phyloP scores from a whole-genome alignment of 805 yeast genomes.

The Wickerhamomyces kurtzmanii region DNA sequence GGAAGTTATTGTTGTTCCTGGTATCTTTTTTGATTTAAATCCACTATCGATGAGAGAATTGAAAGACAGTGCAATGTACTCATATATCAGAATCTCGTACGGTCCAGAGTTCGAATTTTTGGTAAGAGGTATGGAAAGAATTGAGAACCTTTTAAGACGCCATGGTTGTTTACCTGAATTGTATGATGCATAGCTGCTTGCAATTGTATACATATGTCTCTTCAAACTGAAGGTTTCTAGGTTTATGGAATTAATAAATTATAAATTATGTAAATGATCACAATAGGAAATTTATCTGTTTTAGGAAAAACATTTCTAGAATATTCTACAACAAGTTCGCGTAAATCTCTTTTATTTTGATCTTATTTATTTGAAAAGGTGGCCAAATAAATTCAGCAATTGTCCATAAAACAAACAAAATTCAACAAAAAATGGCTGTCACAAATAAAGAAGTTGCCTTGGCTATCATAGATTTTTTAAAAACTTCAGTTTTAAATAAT shows the following conservation, averaged over 20 bases:
- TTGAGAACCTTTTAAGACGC: conserved; percentile 35
- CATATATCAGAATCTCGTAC: conserved; percentile 47
- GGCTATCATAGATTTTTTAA: conserved; percentile 66
- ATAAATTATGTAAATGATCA: too few species aligned
- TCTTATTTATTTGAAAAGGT: too few species aligned
- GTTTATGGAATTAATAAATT: too few species aligned
- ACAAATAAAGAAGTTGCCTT: conserved; percentile 60
- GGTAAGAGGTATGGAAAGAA: conserved; percentile 51
- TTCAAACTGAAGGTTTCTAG: too few species aligned
- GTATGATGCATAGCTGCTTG: too few species aligned
- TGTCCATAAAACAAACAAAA: too few species aligned
- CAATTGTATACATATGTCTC: too few species aligned
- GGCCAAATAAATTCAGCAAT: too few species aligned
- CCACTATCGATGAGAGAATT: conserved; percentile 37
- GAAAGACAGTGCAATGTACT: conserved; percentile 50
- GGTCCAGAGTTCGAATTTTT: conserved; percentile 46
- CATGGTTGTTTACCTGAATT: conserved; percentile 32
- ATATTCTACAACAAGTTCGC: too few species aligned
- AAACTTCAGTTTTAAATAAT: conserved; percentile 46
- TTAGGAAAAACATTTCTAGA: too few species aligned
- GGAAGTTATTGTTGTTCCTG: conserved; percentile 51
- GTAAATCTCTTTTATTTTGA: too few species aligned
- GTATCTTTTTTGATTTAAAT: conserved; percentile 50
- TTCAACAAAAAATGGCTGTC: conserved; percentile 26
- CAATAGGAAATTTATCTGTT: too few species aligned